Percentiles rank a stretch among this genome's conserved stretches.
These are phyloP conservation scores for Cyclotella distinguenda DNA, from an alignment of 108 stramenopile species.

Conservation along the genomic window DNA sequence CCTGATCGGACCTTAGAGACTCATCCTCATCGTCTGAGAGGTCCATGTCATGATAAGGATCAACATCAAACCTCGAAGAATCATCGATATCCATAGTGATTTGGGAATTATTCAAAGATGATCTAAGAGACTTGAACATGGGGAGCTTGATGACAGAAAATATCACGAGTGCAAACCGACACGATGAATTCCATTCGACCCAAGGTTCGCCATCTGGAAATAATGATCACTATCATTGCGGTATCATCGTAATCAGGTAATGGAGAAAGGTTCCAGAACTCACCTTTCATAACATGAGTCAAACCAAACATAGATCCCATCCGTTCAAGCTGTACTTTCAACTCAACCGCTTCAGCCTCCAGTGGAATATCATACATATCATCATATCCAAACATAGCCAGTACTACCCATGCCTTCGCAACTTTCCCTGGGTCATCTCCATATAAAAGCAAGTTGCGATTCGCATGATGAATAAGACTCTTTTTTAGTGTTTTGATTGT, in stretches of 20 bases:
- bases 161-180: slow-evolving; percentile 71
- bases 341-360: slow-evolving; percentile 67
- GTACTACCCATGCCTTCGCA: slow-evolving; percentile 68
- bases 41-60: slow-evolving; percentile 21
- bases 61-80: slow-evolving; percentile 18
- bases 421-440: slow-evolving; percentile 47
- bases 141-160: slow-evolving; percentile 57
- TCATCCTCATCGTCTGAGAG: slow-evolving; percentile 1
- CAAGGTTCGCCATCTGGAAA: slow-evolving; percentile 37
- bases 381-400: slow-evolving; percentile 74
- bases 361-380: slow-evolving; percentile 74
- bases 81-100: too few relatives aligned
- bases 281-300: slow-evolving; percentile 24
- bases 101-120: slow-evolving; percentile 1
- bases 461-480: slow-evolving; percentile 56
- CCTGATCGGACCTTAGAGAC: slow-evolving; percentile 33
- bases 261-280: too few relatives aligned
- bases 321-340: slow-evolving; percentile 58
- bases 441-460: slow-evolving; percentile 50
- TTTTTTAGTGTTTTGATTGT: slow-evolving; percentile 59
- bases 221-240: slow-evolving; percentile 2
- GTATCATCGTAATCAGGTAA: too few relatives aligned
- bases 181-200: slow-evolving; percentile 60
- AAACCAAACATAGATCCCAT: slow-evolving; percentile 70
- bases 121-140: slow-evolving; percentile 1